These are phyloP conservation scores for Amylostereum areolatum DNA, from an alignment of 1,284 basidiomycete genomes.

Conservation along the genomic window DNA sequence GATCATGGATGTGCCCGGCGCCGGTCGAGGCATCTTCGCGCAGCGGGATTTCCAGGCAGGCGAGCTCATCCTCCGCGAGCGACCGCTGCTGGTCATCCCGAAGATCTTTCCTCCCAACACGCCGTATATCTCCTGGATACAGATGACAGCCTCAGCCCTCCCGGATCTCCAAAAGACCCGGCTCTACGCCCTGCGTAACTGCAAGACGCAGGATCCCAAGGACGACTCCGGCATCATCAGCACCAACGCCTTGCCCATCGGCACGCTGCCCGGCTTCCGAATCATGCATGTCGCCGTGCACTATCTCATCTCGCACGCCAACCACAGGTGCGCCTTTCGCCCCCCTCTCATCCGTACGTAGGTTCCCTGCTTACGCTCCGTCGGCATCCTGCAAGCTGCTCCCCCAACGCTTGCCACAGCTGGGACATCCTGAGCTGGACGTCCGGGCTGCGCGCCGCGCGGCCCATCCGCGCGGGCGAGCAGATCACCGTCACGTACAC, in stretches of 20 bases:
- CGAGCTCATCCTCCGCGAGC: slow-evolving; percentile 20
- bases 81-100: slow-evolving; percentile 18
- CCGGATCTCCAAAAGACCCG: not conserved
- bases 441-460: slow-evolving; percentile 5
- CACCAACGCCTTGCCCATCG: slow-evolving; percentile 7
- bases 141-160: slow-evolving; percentile 5
- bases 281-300: slow-evolving; percentile 4
- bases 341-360: not conserved
- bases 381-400: slow-evolving; percentile 1
- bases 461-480: slow-evolving; percentile 4
- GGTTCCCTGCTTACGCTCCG: not conserved
- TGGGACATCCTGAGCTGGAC: slow-evolving; percentile 5
- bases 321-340: slow-evolving; percentile 6
- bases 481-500: slow-evolving; percentile 8
- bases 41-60: slow-evolving; percentile 16
- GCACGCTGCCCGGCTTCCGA: slow-evolving; percentile 2
- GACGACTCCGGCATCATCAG: slow-evolving; percentile 4
- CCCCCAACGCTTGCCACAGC: slow-evolving; percentile 5
- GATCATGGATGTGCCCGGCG: slow-evolving; percentile 14
- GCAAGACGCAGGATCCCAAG: not conserved
- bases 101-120: slow-evolving; percentile 2
- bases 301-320: slow-evolving; percentile 7
- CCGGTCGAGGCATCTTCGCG: slow-evolving; percentile 20
- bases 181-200: slow-evolving; percentile 2
- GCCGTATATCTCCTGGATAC: slow-evolving; percentile 5